Evolutionary conservation across 345 rosid species (phyloP), one percentile per base, ranked within the genome.

Genomic region (Triadica sebifera): DNA sequence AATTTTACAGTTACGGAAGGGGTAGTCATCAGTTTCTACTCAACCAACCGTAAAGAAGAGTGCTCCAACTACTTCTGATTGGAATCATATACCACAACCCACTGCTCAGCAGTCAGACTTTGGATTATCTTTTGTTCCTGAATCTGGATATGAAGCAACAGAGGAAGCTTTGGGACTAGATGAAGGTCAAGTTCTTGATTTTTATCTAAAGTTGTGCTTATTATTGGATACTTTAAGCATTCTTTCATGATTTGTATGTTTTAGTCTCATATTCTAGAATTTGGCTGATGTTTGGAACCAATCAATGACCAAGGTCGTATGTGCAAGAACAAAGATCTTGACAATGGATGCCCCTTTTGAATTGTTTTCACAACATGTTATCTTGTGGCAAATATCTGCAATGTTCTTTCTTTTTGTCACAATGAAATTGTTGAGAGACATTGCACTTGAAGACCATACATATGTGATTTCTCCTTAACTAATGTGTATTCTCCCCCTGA

Each of bases 1-100:
- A 65, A 53, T 19, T 46, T 81, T 65, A 29, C 75, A 95, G 98
- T 71, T 95, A 77, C 88, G 86, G 59, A 91, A 83, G 85, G 93
- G 82, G 49, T 86, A 82, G 59, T 82, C 95, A 77, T 77, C 87
- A 13, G 86, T 77, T 75, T 66, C 85, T 65, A 63, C 87, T 66
- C 97, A 89, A 74, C 81, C 89, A 67, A 65, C 96, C 25, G 69
- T 76, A 52, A 86, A 59, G 78, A 84, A 69, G 72, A 82, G 57
- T 72, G 78, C 84, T 37, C 88, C 88, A 49, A 74, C 80, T 74
- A 43, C 80, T 47, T 89, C 96, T 22, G 97, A 93, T 34, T 89
- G 96, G 97, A 85, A 84, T 72, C 77, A 82, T 56, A 76, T 75
- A 13, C 81, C 78, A 5, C 81, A 74, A 73, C 79, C 88, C 39